Conservation (phyloP, 2,329 filamentous ascomycete species). For the Pezizomycotina sp. region DNA sequence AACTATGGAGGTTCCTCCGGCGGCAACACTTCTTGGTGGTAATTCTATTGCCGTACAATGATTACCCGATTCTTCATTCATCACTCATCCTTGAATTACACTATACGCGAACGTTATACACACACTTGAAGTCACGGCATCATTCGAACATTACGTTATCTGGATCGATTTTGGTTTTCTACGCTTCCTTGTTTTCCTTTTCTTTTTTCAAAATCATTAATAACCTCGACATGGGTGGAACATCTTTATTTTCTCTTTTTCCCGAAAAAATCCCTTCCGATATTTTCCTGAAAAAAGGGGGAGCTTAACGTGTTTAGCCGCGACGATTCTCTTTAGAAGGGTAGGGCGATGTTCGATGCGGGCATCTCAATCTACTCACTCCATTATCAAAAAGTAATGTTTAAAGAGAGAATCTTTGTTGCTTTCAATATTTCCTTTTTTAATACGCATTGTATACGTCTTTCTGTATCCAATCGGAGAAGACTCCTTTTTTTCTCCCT, state of each 20-base stretch:
- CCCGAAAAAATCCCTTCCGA: slow-evolving; percentile 19
- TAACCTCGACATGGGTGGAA: slow-evolving; percentile 14
- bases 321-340: no score
- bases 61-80: slow-evolving; percentile 11
- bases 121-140: background rate
- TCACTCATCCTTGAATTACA: slow-evolving; percentile 2
- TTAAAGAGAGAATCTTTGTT: slow-evolving; percentile 8
- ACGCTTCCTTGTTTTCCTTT: slow-evolving; percentile 15
- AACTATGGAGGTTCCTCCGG: slow-evolving; percentile 36
- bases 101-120: slow-evolving; percentile 1
- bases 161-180: slow-evolving; percentile 10
- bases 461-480: no score
- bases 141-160: slow-evolving; percentile 13
- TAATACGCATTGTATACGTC: slow-evolving; percentile 20
- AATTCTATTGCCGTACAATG: slow-evolving; percentile 25
- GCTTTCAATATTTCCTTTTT: slow-evolving; percentile 20
- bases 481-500: slow-evolving; percentile 17
- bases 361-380: slow-evolving; percentile 6
- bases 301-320: slow-evolving; percentile 25
- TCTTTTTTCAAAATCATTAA: slow-evolving; percentile 22
- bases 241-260: slow-evolving; percentile 13
- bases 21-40: slow-evolving; percentile 53
- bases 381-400: slow-evolving; percentile 2
- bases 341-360: slow-evolving; percentile 1
- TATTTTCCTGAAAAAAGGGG: slow-evolving; percentile 23